Evolutionary conservation across 2,329 filamentous ascomycete genomes (phyloP), one percentile per base, ranked within the genome.

Genomic region (Emergomyces orientalis): DNA sequence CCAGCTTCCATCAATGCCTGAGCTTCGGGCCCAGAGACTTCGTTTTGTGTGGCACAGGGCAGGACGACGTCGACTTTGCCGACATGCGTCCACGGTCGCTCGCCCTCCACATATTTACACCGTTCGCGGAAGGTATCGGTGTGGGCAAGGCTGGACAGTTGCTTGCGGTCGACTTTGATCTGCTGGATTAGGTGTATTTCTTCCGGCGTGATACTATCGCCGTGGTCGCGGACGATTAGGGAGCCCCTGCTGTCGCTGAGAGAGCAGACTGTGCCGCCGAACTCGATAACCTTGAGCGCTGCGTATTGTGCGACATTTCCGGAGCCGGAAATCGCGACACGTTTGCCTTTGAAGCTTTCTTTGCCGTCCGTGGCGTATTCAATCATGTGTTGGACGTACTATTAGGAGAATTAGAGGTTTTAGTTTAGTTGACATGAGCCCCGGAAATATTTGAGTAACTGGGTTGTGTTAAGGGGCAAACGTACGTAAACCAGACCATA

Each of bases 281-380:
- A 90, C 84, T 97, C 92, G 72, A 97, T 94, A 74, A 88, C 87
- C 82, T 97, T 97, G 70, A 97, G 88, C 0, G 93, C 94, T 39
- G 93, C 93, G 81, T 94, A 97, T 82, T 97, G 94, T 39, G 94
- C 94, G 62, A 97, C 94, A 81, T 99, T 99, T 69, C 94, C 94
- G 64, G 93, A 97, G 67, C 94, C 94, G 54, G 94, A 97, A 77
- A 99, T 88, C 77, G 93, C 90, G 63, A 97, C 94, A 65, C 88
- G 88, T 86, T 97, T 97, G 79, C 91, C 93, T 67, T 84, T 79
- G 81, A 96, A 96, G 69, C 84, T 85, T 74, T 95, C 91, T 75
- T 88, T 87, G 76, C 90, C 91, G 65, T 81, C 80, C 27, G 83
- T 83, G 70, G 90, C 90, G 78, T 96, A 88, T 77, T 89, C 82